These are phyloP conservation scores for Lipomyces oligophaga DNA, from an alignment of 805 yeast genomes.

Conservation along the genomic window DNA sequence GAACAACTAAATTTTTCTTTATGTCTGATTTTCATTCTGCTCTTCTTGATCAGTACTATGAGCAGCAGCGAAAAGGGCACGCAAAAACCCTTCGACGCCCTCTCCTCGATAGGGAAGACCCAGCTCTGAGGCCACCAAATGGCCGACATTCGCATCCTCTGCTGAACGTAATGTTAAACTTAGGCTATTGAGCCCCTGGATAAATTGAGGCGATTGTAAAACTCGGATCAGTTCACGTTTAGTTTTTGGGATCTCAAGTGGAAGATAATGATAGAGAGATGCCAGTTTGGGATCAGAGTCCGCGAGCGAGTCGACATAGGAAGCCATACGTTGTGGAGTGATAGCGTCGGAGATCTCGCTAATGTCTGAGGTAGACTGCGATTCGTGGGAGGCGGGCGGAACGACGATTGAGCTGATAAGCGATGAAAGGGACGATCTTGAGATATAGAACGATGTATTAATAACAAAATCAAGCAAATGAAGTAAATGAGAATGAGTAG, in stretches of 20 bases:
- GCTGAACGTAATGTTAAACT: constrained; percentile 42
- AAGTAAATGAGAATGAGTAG: too few species aligned
- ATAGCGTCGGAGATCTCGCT: constrained; percentile 19
- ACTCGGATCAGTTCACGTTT: constrained; percentile 43
- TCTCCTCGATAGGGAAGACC: constrained; percentile 53
- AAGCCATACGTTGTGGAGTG: constrained; percentile 10
- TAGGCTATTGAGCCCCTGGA: constrained; percentile 43
- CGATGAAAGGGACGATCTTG: constrained; percentile 15
- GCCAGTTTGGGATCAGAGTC: constrained; percentile 37
- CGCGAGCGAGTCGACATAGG: constrained; percentile 10
- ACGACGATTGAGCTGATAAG: constrained; percentile 21
- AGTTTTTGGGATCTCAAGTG: constrained; percentile 42
- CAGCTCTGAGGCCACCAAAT: constrained; percentile 47
- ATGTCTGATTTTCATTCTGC: constrained; percentile 1
- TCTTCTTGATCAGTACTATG: too few species aligned
- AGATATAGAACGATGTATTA: constrained; percentile 7
- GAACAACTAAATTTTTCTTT: too few species aligned
- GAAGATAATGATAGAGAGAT: constrained; percentile 42
- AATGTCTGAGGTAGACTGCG: constrained; percentile 11
- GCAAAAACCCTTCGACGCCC: constrained; percentile 50
- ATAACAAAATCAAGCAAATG: background rate
- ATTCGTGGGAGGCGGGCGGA: constrained; percentile 8
- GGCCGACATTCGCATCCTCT: constrained; percentile 45
- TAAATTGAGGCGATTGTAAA: constrained; percentile 49
- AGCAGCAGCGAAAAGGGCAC: constrained; percentile 39